Percentiles rank a stretch among this genome's conserved stretches.
phyloP scores from a whole-genome alignment of 2,329 filamentous ascomycete species.

The Sporothrix luriei region DNA sequence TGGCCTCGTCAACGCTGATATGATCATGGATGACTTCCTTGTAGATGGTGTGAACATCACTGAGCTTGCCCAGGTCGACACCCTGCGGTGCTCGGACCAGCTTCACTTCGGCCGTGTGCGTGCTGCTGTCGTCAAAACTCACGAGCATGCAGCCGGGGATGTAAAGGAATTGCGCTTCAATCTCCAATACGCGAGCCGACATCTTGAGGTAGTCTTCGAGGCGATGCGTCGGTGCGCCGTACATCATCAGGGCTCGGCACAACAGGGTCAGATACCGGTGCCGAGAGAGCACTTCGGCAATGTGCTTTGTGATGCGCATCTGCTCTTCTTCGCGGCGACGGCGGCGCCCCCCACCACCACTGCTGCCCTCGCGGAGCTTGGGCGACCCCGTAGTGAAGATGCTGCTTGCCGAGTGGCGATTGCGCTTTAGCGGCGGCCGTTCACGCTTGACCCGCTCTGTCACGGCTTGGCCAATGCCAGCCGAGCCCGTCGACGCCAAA shows the following conservation, averaged over 20 bases:
- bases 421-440: slow-evolving; percentile 37
- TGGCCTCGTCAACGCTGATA: slow-evolving; percentile 72
- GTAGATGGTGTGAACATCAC: slow-evolving; percentile 75
- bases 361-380: slow-evolving; percentile 31
- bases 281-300: slow-evolving; percentile 70
- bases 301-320: slow-evolving; percentile 57
- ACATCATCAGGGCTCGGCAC: slow-evolving; percentile 84
- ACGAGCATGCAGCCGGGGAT: slow-evolving; percentile 93
- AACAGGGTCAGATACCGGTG: slow-evolving; percentile 84
- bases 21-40: slow-evolving; percentile 80
- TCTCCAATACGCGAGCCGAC: slow-evolving; percentile 84
- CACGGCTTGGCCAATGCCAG: slow-evolving; percentile 50
- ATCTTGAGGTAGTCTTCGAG: slow-evolving; percentile 90
- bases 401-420: slow-evolving; percentile 26
- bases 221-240: slow-evolving; percentile 86
- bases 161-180: slow-evolving; percentile 87
- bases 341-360: slow-evolving; percentile 33
- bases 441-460: slow-evolving; percentile 50
- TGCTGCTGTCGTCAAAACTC: slow-evolving; percentile 75
- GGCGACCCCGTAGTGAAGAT: slow-evolving; percentile 31
- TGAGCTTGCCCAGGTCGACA: slow-evolving; percentile 71
- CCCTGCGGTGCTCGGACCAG: slow-evolving; percentile 69
- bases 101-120: slow-evolving; percentile 79
- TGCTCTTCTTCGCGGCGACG: slow-evolving; percentile 41
- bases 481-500: slow-evolving; percentile 52